Conservation (phyloP, 1,284 basidiomycete genomes). For the Cryptococcus neoformans region DNA sequence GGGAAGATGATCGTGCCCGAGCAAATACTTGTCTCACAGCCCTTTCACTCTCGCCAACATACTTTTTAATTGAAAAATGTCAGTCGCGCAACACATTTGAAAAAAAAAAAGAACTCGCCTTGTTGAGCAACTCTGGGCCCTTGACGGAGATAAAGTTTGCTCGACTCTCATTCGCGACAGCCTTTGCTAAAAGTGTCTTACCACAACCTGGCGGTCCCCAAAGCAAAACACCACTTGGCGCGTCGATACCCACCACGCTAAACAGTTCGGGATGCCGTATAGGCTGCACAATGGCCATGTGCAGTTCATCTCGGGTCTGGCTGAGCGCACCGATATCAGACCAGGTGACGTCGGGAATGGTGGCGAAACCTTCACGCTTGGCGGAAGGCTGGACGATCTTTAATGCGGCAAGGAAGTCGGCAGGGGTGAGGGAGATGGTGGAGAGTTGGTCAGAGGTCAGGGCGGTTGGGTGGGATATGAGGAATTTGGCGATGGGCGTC, state of each 20-base stretch:
- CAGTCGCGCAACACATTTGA: background rate
- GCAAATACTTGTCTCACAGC: constrained; percentile 96
- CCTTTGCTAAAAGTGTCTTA: constrained; percentile 93
- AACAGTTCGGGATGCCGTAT: constrained; percentile 89
- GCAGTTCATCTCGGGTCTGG: constrained; percentile 80
- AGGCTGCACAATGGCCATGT: constrained; percentile 97
- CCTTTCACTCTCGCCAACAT: constrained; percentile 95
- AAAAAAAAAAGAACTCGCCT: constrained; percentile 56
- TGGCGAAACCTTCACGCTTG: constrained; percentile 96
- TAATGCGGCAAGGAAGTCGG: constrained; percentile 77
- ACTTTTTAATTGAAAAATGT: constrained; percentile 55
- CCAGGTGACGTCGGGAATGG: constrained; percentile 94
- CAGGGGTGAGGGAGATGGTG: constrained; percentile 71
- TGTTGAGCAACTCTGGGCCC: constrained; percentile 93
- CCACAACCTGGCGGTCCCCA: constrained; percentile 99
- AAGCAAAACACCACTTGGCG: constrained; percentile 86
- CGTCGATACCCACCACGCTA: constrained; percentile 75
- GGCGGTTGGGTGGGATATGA: constrained; percentile 77
- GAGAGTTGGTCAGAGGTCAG: constrained; percentile 73
- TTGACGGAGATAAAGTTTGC: constrained; percentile 98
- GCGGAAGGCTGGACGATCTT: constrained; percentile 89
- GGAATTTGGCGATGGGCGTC: constrained; percentile 82
- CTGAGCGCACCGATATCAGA: constrained; percentile 90
- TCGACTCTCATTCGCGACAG: constrained; percentile 88
- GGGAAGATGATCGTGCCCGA: constrained; percentile 95